Evolutionary conservation across 2,329 filamentous ascomycete genomes (phyloP), one percentile per base, ranked within the genome.

Genomic region (Hirsutella rhossiliensis): DNA sequence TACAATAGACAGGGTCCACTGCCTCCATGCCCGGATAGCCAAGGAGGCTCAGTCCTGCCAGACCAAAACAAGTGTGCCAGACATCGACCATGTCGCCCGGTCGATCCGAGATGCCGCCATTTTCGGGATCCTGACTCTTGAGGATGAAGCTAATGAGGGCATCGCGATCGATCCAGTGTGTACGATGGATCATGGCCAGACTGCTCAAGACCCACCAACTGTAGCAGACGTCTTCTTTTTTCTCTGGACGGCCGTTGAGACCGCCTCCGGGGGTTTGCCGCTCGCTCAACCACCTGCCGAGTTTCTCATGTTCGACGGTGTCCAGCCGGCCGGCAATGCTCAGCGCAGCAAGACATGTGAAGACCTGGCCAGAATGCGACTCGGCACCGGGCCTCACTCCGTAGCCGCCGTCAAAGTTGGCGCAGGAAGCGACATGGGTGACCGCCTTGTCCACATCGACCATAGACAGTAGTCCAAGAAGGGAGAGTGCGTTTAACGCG

Each of bases 181-280:
- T 74, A 44, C 82, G 81, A 43, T 76, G 80, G 52, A 98, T 85
- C 74, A 97, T 96, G 39, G 84, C 82, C 52, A 98, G 68, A 60
- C 89, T 95, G 58, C 86, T 90, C 57, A 90, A 69, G 38, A 97
- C 92, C 92, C 92, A 98, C 92, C 92, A 98, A 61, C 87, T 95
- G 66, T 98, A 98, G 67, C 92, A 98, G 13, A 95, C 90, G 61
- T 98, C 92, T 60, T 95, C 90, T 49, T 85, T 68, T 69, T 98
- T 98, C 66, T 97, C 92, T 1, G 92, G 92, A 41, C 92, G 76
- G 3, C 92, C 92, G 60, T 98, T 98, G 42, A 98, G 68, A 0
- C 92, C 92, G 28, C 92, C 92, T 40, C 82, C 82, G 11, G 86
- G 76, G 27, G 94, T 71, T 61, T 98, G 92, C 49, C 92, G 77